A percentile compares a stretch with the other conserved stretches of the same genome.
phyloP scores from a whole-genome alignment of 2,329 filamentous ascomycete species.

The Pleurostoma richardsiae region DNA sequence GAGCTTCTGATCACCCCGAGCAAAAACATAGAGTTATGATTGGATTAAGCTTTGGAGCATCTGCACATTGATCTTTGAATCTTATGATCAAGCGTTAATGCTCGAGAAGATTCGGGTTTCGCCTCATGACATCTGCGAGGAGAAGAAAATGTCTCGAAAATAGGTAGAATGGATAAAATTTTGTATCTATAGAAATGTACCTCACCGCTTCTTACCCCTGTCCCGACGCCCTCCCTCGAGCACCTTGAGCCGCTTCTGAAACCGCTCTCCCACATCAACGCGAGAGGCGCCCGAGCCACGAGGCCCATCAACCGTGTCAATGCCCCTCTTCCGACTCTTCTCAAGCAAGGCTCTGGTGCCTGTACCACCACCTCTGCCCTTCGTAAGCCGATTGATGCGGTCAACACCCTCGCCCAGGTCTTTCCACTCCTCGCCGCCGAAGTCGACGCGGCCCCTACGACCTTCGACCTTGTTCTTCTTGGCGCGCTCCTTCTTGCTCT shows the following conservation, averaged over 20 bases:
- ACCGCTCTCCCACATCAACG: conserved; percentile 66
- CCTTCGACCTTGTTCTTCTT: conserved; percentile 54
- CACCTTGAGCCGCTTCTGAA: conserved; percentile 63
- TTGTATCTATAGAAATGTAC: neutral
- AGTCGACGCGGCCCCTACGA: conserved; percentile 55
- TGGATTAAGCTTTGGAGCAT: too few species aligned
- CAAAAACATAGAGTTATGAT: too few species aligned
- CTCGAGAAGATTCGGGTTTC: too few species aligned
- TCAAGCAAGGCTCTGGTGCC: conserved; percentile 63
- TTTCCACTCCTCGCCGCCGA: conserved; percentile 91
- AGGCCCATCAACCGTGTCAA: conserved; percentile 64
- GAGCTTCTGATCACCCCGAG: too few species aligned
- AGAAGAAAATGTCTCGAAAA: neutral
- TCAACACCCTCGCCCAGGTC: conserved; percentile 80
- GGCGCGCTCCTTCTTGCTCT: conserved; percentile 79
- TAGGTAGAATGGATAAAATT: neutral
- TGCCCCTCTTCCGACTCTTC: conserved; percentile 77
- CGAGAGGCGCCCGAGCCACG: conserved; percentile 53
- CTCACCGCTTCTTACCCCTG: conserved; percentile 8
- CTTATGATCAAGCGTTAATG: too few species aligned
- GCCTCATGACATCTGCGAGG: neutral
- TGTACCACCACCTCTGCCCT: conserved; percentile 54
- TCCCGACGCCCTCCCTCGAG: conserved; percentile 36
- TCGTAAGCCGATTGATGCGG: conserved; percentile 78
- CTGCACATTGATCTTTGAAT: too few species aligned